Percentiles rank a stretch among this genome's conserved stretches.
These are phyloP conservation scores for Clitoria ternatea DNA, from an alignment of 306 rosid species.

Conservation along the genomic window DNA sequence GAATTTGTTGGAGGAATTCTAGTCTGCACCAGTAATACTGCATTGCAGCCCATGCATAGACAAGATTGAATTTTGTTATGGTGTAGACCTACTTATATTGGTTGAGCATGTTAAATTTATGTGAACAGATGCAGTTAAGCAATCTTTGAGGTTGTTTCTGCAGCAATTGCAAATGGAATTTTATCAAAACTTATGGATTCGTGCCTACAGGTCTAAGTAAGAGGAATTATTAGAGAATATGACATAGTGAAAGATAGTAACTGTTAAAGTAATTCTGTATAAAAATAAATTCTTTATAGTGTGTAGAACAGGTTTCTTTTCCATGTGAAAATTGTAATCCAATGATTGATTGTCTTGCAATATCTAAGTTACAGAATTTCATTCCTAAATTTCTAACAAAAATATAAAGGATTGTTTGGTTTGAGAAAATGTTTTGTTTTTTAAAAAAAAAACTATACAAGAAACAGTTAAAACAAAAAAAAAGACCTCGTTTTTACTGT, in stretches of 20 bases:
- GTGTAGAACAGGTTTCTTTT: background rate
- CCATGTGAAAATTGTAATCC: background rate
- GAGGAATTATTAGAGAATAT: background rate
- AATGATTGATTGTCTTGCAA: background rate
- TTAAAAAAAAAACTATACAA: too few relatives aligned
- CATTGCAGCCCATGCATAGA: too few relatives aligned
- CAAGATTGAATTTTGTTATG: background rate
- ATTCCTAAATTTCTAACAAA: background rate
- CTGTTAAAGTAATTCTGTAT: background rate
- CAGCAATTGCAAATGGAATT: background rate
- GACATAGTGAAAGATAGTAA: background rate
- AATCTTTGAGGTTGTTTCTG: constrained; percentile 1
- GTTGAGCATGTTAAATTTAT: too few relatives aligned
- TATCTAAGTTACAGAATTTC: background rate
- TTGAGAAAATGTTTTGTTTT: too few relatives aligned
- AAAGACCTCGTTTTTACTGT: too few relatives aligned
- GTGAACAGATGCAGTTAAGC: background rate
- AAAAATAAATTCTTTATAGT: too few relatives aligned
- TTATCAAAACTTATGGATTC: background rate
- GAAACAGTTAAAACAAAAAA: too few relatives aligned
- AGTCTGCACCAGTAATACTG: too few relatives aligned
- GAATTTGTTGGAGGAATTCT: too few relatives aligned
- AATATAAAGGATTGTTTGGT: background rate
- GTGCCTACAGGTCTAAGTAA: background rate
- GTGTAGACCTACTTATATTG: too few relatives aligned